Conservation (phyloP, 1,139 yeast species). For the Saccharomyces pastorianus region DNA sequence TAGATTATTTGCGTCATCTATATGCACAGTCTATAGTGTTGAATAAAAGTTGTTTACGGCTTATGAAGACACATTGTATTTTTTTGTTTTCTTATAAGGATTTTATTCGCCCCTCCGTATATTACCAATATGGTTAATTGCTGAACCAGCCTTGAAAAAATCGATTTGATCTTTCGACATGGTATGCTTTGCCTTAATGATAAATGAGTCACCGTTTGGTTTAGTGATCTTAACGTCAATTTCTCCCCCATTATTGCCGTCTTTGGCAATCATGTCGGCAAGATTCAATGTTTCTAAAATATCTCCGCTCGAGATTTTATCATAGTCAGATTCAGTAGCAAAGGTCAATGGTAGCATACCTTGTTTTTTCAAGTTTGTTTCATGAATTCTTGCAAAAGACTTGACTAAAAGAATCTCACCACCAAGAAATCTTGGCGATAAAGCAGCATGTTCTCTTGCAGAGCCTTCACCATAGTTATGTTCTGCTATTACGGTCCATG, state of each 20-base stretch:
- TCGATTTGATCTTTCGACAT: slow-evolving; percentile 95
- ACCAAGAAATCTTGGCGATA: slow-evolving; percentile 89
- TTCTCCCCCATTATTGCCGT: slow-evolving; percentile 82
- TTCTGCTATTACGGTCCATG: slow-evolving; percentile 95
- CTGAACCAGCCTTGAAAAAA: slow-evolving; percentile 95
- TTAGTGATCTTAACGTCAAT: slow-evolving; percentile 69
- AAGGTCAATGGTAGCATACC: slow-evolving; percentile 94
- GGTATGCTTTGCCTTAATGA: slow-evolving; percentile 77
- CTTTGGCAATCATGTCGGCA: slow-evolving; percentile 65
- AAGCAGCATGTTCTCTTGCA: slow-evolving; percentile 97
- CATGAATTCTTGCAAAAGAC: slow-evolving; percentile 94
- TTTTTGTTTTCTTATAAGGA: neutral
- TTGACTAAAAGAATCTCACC: slow-evolving; percentile 83
- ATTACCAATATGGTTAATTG: slow-evolving; percentile 85
- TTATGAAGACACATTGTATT: neutral
- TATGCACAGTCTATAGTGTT: slow-evolving; percentile 1
- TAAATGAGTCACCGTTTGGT: slow-evolving; percentile 61
- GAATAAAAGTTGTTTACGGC: neutral
- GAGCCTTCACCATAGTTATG: slow-evolving; percentile 99
- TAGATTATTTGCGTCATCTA: neutral
- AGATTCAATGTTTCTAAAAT: slow-evolving; percentile 69
- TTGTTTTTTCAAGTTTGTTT: slow-evolving; percentile 87
- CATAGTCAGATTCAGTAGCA: slow-evolving; percentile 83
- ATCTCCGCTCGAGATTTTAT: slow-evolving; percentile 69
- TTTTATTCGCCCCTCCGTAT: slow-evolving; percentile 30